Base-by-base conservation (phyloP, 1,139 yeast species). In the Sugiyamaella sp. region DNA sequence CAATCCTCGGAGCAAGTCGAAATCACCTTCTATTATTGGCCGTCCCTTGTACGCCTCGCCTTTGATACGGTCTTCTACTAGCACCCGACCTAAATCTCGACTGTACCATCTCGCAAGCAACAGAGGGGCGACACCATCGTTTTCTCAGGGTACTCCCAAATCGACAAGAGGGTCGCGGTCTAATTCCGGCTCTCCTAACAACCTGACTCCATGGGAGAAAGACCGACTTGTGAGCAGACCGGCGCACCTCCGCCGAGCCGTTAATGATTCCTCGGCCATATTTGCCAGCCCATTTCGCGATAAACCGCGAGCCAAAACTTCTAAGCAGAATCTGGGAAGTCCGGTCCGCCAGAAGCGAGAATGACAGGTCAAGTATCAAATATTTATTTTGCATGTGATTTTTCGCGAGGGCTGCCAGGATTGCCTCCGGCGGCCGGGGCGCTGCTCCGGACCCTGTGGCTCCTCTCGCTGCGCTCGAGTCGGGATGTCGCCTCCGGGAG, bases 201-300 rank as follows among this genome's bases (percentile, higher is more conserved):
- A 44, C 14, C 42, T 59, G 29, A 63, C 66, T 2, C 66, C 66
- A 5, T 63, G 66, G 66, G 66, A 63, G 40, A 57, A 58, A 38
- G 66, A 63, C 41, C 56, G 63, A 3, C 24, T 63, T n/a, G 27
- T 42, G 5, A 50, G 45, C 32, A 57, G 54, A 42, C 59, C 63
- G 5, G 33, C 19, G 3, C 46, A 29, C n/a, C 46, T 52, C 6
- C 48, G 59, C 33, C 49, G 56, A 22, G 55, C 46, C 8, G 45
- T 49, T 10, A 55, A 51, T 33, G 48, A 46, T n/a, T 42, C 52
- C 2, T 33, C 38, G 4, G 35, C 35, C 14, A 44, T 44, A 9
- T 32, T 42, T 10, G 54, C 39, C 25, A 52, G 56, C 20, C 58
- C 58, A 8, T 39, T 52, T 14, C 50, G 50, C 32, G 35, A 40